Conservation (phyloP, 2,329 filamentous ascomycete genomes). For the Macrophomina pseudophaseolina region DNA sequence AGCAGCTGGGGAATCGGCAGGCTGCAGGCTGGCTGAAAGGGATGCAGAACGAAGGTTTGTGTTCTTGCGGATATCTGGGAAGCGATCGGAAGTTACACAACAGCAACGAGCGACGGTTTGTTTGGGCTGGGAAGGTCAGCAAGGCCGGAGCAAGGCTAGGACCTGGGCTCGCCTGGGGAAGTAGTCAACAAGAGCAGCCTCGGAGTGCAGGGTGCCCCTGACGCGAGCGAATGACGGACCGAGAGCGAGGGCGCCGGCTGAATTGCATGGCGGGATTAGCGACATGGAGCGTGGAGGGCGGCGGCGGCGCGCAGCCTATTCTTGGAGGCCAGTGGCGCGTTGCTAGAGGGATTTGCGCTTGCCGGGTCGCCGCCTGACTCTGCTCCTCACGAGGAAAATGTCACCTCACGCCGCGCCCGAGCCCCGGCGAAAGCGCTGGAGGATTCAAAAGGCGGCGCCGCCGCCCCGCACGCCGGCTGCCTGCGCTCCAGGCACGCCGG, state of each 20-base stretch:
- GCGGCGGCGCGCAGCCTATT: slow-evolving; percentile 13
- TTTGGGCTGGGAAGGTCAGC: slow-evolving; percentile 11
- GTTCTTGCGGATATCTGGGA: slow-evolving; percentile 1
- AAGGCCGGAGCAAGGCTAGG: slow-evolving; percentile 4
- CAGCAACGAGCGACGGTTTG: slow-evolving; percentile 23
- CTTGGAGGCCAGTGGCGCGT: slow-evolving; percentile 20
- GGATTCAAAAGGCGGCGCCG: slow-evolving; percentile 11
- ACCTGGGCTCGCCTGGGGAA: slow-evolving; percentile 15
- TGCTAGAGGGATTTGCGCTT: slow-evolving; percentile 23
- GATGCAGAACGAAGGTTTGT: slow-evolving; percentile 22
- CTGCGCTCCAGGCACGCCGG: not conserved
- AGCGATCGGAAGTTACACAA: slow-evolving; percentile 23
- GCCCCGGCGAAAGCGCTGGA: not conserved
- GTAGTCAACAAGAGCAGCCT: slow-evolving; percentile 7
- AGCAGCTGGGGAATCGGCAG: slow-evolving; percentile 1
- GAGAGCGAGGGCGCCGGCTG: slow-evolving; percentile 16
- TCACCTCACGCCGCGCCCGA: slow-evolving; percentile 14
- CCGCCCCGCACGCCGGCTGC: slow-evolving; percentile 1
- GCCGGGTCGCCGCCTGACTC: slow-evolving; percentile 18
- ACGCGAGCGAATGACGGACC: slow-evolving; percentile 20
- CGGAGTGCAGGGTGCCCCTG: slow-evolving; percentile 18
- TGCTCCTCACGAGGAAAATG: slow-evolving; percentile 18
- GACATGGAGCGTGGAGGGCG: slow-evolving; percentile 23
- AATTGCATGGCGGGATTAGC: slow-evolving; percentile 19
- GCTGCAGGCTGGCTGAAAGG: slow-evolving; percentile 3